Conservation (phyloP, 768 basidiomycete species). For the Mycena metata region DNA sequence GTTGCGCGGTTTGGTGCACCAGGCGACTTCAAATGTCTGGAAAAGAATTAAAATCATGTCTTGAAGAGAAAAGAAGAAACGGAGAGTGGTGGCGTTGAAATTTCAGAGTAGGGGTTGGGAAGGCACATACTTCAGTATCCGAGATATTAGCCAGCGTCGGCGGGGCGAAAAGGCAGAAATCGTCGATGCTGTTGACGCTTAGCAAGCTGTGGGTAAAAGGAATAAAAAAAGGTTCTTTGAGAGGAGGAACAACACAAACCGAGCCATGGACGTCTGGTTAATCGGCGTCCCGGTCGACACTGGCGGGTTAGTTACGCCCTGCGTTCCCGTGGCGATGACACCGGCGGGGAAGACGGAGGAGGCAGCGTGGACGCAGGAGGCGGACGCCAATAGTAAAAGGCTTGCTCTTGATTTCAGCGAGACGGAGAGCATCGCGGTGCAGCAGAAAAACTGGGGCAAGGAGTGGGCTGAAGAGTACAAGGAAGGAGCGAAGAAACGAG, state of each 20-base stretch:
- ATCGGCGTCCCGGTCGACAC: constrained; percentile 21
- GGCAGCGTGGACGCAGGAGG: constrained; percentile 13
- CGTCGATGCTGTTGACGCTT: constrained; percentile 57
- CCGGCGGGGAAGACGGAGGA: constrained; percentile 26
- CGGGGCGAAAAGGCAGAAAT: constrained; percentile 61
- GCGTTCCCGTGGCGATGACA: constrained; percentile 31
- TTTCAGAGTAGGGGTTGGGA: background rate
- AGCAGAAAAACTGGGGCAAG: no score
- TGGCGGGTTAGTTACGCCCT: constrained; percentile 22
- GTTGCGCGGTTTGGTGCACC: constrained; percentile 60
- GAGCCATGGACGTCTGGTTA: constrained; percentile 30
- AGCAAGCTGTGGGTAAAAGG: constrained; percentile 51
- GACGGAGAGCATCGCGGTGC: no score
- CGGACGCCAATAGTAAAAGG: background rate
- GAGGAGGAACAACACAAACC: background rate
- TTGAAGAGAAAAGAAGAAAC: constrained; percentile 6
- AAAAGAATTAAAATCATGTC: constrained; percentile 43
- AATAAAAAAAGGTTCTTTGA: no score
- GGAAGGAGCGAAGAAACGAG: no score
- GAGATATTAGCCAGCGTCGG: constrained; percentile 49
- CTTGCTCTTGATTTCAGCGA: no score
- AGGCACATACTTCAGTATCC: constrained; percentile 53
- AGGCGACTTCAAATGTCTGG: constrained; percentile 53
- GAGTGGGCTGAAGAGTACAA: no score
- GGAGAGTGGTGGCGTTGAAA: background rate